Base-by-base conservation (phyloP, 805 yeast species). In the Metschnikowia sp. region DNA sequence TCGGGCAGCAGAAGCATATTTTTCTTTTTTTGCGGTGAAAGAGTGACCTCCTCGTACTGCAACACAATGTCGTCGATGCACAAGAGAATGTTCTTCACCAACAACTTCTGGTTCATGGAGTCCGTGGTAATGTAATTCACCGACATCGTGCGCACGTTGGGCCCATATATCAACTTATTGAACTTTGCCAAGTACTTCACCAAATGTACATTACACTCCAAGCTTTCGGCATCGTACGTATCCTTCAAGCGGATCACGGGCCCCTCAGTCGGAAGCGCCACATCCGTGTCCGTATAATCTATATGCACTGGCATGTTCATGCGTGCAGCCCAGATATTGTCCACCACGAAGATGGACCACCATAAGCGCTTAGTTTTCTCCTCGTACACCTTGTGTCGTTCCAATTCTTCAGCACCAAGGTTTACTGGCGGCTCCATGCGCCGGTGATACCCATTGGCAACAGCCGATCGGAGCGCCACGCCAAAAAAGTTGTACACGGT, bases 321-420 rank as follows among this genome's bases (percentile, higher is more conserved):
- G 43, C 66, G 65, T 3, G 74, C 61, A 2, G 75, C 65, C 75
- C 75, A 71, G 10, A 65, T 58, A 7, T 66, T 64, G 53, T 72
- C 76, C 33, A 68, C 62, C 10, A 70, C 65, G 47, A 68, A 72
- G 1, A 69, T 62, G 3, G 74, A 61, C 76, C 76, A 72, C 74
- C 75, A 72, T 22, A 72, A 47, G 29, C 75, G 59, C 48, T 69
- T 70, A 8, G 61, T 55, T 42, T 64, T 68, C 40, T 70, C 75
- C 10, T 50, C 51, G 9, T 29, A 32, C 8, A 47, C 39, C 13
- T 42, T 47, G 31, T 41, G 49, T 15, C 18, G 10, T 15, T 31
- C 42, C 34, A 15, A 32, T 9, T 42, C 52, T 10, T 18, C 42
- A 7, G 42, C 41, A 30, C 28, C 39, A 10, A 40, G 40, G 11